These are phyloP conservation scores for Tetrahymena elliotti DNA, from an alignment of 73 alveolate genomes.

Conservation along the genomic window DNA sequence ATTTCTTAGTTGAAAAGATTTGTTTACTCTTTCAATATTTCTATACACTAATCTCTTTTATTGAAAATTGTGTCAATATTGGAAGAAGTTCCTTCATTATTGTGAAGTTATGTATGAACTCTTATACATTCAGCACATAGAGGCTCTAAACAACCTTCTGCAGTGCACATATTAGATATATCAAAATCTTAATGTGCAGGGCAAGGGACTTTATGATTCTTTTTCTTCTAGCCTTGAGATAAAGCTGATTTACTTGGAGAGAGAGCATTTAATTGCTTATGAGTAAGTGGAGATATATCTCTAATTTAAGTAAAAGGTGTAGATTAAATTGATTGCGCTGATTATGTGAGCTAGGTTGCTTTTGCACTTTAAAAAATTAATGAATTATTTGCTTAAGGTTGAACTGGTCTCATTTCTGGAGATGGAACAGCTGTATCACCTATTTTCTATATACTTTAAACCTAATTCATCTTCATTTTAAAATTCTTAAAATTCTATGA, in stretches of 20 bases:
- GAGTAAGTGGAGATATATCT: not conserved
- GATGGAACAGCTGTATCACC: not conserved
- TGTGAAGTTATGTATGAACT: not conserved
- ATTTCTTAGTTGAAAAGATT: not conserved
- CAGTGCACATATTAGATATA: not conserved
- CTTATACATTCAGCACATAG: not conserved
- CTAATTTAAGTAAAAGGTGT: not conserved
- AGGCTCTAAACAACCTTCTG: not conserved
- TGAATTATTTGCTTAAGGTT: not conserved
- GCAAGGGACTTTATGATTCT: not conserved
- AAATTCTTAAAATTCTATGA: not conserved
- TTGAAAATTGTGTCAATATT: not conserved
- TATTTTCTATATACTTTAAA: not conserved
- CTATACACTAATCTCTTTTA: not conserved
- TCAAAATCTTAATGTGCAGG: not conserved
- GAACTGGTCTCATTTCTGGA: not conserved
- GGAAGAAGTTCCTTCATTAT: not conserved
- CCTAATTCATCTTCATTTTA: not conserved
- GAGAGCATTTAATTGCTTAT: not conserved
- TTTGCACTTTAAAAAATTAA: not conserved
- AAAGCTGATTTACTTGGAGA: not conserved
- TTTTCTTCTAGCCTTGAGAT: not conserved
- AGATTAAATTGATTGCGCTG: not conserved
- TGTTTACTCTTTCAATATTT: not conserved
- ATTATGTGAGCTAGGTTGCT: not conserved